Evolutionary conservation across 306 rosid genomes (phyloP), one percentile per base, ranked within the genome.

Genomic region (Vachellia pachyceras): DNA sequence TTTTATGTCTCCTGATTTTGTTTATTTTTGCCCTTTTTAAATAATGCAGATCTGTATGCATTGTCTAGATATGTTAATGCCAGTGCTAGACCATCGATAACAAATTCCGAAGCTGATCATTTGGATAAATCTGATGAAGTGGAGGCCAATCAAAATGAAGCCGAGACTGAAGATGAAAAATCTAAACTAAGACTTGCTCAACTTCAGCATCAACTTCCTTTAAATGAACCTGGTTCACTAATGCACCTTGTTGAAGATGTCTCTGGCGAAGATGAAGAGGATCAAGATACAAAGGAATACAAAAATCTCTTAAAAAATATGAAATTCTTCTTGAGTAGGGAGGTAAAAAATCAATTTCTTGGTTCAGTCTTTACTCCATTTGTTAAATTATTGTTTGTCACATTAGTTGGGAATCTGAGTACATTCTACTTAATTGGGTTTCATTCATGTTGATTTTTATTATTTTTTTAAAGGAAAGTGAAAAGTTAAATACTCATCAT

Each of bases 191-290:
- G 99, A 76, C 95, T 92, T 80, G 97, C 95, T 67, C 99, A 95
- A 85, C 97, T 95, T 87, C 96, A 95, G 77, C 94, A 93, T 77
- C 98, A 95, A 73, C 99, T 93, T 82, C 92, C 96, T 82, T 83
- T 89, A 23, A 93, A 89, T 86, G 96, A 91, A 84, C 96, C 99
- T 7, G 92, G 94, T 86, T 96, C 96, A 14, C 79, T 95, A 66
- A 95, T 90, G 96, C 86, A 86, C 81, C 97, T 93, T 68, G 93
- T 93, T 74, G 91, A 87, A 79, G 90, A 89, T 87, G 87, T 73
- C 54, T 68, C 85, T 50, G 88, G 78, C 60, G 90, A 89, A 79
- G 92, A 82, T 37, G 97, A 90, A n/a, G 97, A 89, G 70, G 96
- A 93, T 83, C 86, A 84, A 45, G 97, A 93, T 80, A 93, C 97